phyloP scores from a whole-genome alignment of 139 green algal species.

The Picocystis salinarum region DNA sequence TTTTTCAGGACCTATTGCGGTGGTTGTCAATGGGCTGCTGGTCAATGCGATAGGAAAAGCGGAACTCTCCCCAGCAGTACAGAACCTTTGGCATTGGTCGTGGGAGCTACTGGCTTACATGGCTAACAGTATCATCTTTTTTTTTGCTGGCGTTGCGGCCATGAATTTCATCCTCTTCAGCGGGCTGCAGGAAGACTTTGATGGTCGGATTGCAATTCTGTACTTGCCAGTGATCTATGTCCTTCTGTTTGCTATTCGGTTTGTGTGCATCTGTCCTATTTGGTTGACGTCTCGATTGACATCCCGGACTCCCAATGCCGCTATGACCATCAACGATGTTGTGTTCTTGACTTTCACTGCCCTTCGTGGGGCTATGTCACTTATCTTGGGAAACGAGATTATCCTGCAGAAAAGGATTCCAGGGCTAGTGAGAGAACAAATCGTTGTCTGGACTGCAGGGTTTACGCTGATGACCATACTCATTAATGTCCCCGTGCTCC shows the following conservation, averaged over 20 bases:
- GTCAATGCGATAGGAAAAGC: conserved; percentile 45
- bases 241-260: conserved; percentile 27
- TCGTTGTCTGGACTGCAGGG: conserved; percentile 48
- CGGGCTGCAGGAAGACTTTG: conserved; percentile 23
- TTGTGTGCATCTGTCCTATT: conserved; percentile 16
- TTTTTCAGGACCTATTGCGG: conserved; percentile 55
- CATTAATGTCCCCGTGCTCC: conserved; percentile 54
- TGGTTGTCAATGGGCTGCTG: conserved; percentile 68
- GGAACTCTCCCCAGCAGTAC: conserved; percentile 19
- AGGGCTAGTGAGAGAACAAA: conserved; percentile 10
- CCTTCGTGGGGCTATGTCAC: conserved; percentile 51
- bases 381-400: conserved; percentile 55
- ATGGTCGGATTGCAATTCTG: conserved; percentile 27
- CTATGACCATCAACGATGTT: background rate
- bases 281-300: too few relatives aligned
- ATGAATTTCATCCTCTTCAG: conserved; percentile 62
- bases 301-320: too few relatives aligned
- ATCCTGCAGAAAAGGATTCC: conserved; percentile 10
- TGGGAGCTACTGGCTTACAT: background rate
- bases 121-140: conserved; percentile 54
- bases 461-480: conserved; percentile 69
- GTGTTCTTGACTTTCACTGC: conserved; percentile 36
- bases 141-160: conserved; percentile 45
- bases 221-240: conserved; percentile 28
- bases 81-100: background rate